Conservation (phyloP, 2,329 filamentous ascomycete genomes). For the Arachnomyces sp. region DNA sequence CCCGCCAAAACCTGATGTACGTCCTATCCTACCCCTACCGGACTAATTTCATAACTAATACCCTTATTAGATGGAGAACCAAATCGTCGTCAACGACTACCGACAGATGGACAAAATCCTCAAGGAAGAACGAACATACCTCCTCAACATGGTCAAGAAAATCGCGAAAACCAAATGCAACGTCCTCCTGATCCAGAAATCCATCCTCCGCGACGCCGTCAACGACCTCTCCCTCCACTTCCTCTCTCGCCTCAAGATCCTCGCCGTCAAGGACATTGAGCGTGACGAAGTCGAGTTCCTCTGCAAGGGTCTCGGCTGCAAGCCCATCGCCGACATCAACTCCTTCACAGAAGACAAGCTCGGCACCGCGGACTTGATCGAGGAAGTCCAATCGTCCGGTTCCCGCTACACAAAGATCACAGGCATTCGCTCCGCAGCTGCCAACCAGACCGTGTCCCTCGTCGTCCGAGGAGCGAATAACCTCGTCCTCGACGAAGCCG, state of each 20-base stretch:
- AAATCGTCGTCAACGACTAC: conserved; percentile 98
- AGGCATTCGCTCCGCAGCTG: conserved; percentile 68
- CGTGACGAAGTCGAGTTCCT: conserved; percentile 98
- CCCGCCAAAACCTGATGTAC: conserved; percentile 89
- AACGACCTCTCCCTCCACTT: conserved; percentile 98
- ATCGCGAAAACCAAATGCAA: conserved; percentile 99
- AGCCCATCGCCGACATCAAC: conserved; percentile 96
- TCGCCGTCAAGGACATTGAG: conserved; percentile 96
- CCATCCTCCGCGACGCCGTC: conserved; percentile 91
- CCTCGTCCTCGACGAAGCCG: conserved; percentile 91
- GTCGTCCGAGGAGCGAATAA: conserved; percentile 90
- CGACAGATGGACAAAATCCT: conserved; percentile 99
- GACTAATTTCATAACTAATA: neutral
- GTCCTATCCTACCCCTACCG: conserved; percentile 24
- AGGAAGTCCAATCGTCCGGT: conserved; percentile 80
- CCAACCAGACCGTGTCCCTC: conserved; percentile 78
- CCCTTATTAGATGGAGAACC: conserved; percentile 80
- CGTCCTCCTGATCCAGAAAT: conserved; percentile 96
- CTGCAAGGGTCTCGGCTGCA: conserved; percentile 98
- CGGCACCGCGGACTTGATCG: conserved; percentile 82
- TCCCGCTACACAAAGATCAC: conserved; percentile 92
- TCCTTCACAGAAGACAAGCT: conserved; percentile 99
- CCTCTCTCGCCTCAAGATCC: conserved; percentile 90
- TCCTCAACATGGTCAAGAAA: conserved; percentile 99
- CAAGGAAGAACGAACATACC: conserved; percentile 96